These are phyloP conservation scores for Physcomitrium patens DNA, from an alignment of 225 moss, liverwort and hornwort genomes.

Conservation along the genomic window DNA sequence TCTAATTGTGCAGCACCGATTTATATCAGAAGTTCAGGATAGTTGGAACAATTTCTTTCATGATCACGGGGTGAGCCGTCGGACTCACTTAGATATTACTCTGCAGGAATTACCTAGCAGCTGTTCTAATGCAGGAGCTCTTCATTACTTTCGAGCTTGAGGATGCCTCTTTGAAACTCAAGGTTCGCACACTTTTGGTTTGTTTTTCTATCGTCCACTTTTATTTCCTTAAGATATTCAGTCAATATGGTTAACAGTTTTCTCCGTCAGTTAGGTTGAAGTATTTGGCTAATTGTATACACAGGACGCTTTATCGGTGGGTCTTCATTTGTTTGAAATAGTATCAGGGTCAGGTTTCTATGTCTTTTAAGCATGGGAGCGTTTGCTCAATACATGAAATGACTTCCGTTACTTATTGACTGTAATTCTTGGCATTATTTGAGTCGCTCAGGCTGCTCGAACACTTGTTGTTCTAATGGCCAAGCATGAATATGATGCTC, in stretches of 20 bases:
- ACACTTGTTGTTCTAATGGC: conserved; percentile 90
- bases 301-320: too few species aligned
- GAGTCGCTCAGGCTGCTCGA: conserved; percentile 72
- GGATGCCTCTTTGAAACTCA: conserved; percentile 73
- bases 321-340: not conserved
- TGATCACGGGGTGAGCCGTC: too few species aligned
- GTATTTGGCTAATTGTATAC: too few species aligned
- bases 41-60: too few species aligned
- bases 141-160: conserved; percentile 94
- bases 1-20: too few species aligned
- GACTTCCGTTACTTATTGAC: conserved; percentile 21
- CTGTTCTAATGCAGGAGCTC: conserved; percentile 96
- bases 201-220: not conserved
- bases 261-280: too few species aligned
- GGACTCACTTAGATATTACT: not conserved
- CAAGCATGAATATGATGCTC: conserved; percentile 97
- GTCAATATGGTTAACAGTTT: too few species aligned
- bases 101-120: conserved; percentile 89
- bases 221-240: too few species aligned
- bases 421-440: conserved; percentile 16
- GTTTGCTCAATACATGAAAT: conserved; percentile 9
- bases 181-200: conserved; percentile 49
- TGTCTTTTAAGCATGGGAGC: conserved; percentile 2
- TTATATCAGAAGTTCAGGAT: too few species aligned
- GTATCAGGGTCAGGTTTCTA: not conserved